These are phyloP conservation scores for Podospora pseudoanserina DNA, from an alignment of 495 filamentous ascomycete species.

Conservation along the genomic window DNA sequence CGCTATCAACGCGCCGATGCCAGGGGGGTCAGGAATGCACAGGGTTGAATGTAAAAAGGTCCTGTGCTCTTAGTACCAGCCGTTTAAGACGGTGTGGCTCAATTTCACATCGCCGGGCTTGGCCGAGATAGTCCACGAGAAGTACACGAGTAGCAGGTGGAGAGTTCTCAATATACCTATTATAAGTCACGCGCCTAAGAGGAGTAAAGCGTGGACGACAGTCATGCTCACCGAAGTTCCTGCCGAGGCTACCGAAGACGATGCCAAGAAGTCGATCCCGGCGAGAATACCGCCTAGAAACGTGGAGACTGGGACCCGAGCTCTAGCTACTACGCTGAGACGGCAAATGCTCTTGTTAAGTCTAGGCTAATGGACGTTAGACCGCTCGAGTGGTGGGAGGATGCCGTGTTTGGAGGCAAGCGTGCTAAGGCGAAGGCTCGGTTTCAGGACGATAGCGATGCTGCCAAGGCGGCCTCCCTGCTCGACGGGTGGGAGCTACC, in stretches of 20 bases:
- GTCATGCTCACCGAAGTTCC: slow-evolving; percentile 29
- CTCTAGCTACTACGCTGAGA: slow-evolving; percentile 20
- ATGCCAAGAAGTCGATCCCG: slow-evolving; percentile 22
- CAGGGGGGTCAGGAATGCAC: slow-evolving; percentile 16
- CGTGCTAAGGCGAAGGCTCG: slow-evolving; percentile 33
- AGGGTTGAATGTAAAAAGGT: slow-evolving; percentile 34
- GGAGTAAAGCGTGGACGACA: background rate
- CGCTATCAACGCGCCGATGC: slow-evolving; percentile 17
- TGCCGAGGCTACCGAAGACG: slow-evolving; percentile 11
- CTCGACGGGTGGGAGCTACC: slow-evolving; percentile 24
- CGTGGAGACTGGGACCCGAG: slow-evolving; percentile 24
- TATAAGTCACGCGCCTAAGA: slow-evolving; percentile 4
- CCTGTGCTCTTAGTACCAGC: slow-evolving; percentile 33
- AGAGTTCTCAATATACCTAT: slow-evolving; percentile 14
- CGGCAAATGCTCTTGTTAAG: slow-evolving; percentile 17
- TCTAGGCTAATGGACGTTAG: slow-evolving; percentile 30
- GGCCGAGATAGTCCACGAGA: slow-evolving; percentile 19
- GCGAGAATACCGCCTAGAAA: slow-evolving; percentile 8
- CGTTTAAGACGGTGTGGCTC: slow-evolving; percentile 28
- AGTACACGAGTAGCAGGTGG: slow-evolving; percentile 18
- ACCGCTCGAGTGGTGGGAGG: slow-evolving; percentile 34
- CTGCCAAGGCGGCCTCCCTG: slow-evolving; percentile 27
- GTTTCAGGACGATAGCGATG: slow-evolving; percentile 31
- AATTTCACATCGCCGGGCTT: slow-evolving; percentile 23
- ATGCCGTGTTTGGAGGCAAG: slow-evolving; percentile 19